These are phyloP conservation scores for Chaetomium sp. DNA, from an alignment of 2,329 filamentous ascomycete species.

Conservation along the genomic window DNA sequence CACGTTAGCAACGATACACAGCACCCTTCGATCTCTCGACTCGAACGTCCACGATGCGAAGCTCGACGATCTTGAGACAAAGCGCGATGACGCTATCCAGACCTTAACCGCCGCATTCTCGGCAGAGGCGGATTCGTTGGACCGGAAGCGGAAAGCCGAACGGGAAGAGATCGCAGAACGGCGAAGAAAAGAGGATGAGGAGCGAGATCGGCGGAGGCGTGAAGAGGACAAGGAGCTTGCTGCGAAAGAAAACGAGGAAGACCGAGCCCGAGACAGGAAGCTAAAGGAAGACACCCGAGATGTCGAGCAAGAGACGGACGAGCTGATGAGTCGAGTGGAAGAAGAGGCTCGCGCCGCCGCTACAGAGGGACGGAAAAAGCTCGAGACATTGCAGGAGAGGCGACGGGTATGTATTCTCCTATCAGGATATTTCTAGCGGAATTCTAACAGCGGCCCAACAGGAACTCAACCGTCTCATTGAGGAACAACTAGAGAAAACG, in stretches of 20 bases:
- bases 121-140: conserved; percentile 39
- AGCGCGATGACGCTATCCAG: conserved; percentile 42
- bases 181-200: conserved; percentile 47
- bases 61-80: conserved; percentile 46
- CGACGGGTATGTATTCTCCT: conserved; percentile 28
- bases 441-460: conserved; percentile 29
- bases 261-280: conserved; percentile 38
- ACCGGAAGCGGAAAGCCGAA: conserved; percentile 38
- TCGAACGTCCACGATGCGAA: conserved; percentile 40
- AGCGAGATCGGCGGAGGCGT: conserved; percentile 42
- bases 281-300: conserved; percentile 38
- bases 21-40: conserved; percentile 42
- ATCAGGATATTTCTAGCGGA: not conserved
- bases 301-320: conserved; percentile 43
- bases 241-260: conserved; percentile 37
- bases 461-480: conserved; percentile 49
- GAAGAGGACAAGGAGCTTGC: conserved; percentile 44
- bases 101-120: conserved; percentile 40
- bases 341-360: conserved; percentile 51
- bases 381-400: conserved; percentile 35
- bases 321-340: conserved; percentile 46
- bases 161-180: conserved; percentile 41
- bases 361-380: conserved; percentile 62
- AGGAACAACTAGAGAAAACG: conserved; percentile 44
- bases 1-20: conserved; percentile 45